Evolutionary conservation across 192 early-diverging fungal genomes (phyloP), one percentile per base, ranked within the genome.

Genomic region (Rhizophlyctis rosea): DNA sequence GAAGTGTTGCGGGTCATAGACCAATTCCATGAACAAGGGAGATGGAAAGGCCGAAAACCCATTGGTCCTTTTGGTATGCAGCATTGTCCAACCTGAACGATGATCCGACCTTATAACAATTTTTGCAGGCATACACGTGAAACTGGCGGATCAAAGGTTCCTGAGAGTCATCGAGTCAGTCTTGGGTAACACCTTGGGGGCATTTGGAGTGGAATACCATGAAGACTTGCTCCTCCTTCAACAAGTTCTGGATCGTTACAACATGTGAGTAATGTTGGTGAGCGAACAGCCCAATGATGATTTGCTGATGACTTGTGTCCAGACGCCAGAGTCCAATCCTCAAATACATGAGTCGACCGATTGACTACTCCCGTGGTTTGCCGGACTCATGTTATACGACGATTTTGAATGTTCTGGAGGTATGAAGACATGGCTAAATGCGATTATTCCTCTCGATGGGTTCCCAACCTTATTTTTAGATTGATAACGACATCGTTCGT

Each of bases 1-100:
- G 71, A 81, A 7, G 90, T 90, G 18, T 49, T 92, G 57, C 84
- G 86, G 44, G 87, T 88, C 56, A 85, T 85, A 32, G 82, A 85
- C 4, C 76, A 76, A 30, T 85, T 89, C 59, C 86, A 90, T 50
- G 74, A 76, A 11, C 51, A 78, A 1, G 87, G 90, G 0, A 85
- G 88, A 44, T 96, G 88, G 76, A 70, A 85, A 23, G 85, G 87
- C 28, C 78, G 78, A 60, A 87, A 88, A 56, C 79, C 79, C 2
- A 35, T 81, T 47, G 79, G 79, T 4, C 79, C 79, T 21, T 32
- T 81, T 61, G 81, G 49, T 86, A 88, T 14, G 87, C 89, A 30
- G 44, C 69, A 39, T 62, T 59, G n/a, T 87, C 87, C n/a, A n/a
- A n/a, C 4, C 70, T 75, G 30, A 62, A 59, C 31, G 85, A 83